Evolutionary conservation across 129 eudicot genomes (phyloP), one percentile per base, ranked within the genome.

Genomic region (Flaveria sonorensis): DNA sequence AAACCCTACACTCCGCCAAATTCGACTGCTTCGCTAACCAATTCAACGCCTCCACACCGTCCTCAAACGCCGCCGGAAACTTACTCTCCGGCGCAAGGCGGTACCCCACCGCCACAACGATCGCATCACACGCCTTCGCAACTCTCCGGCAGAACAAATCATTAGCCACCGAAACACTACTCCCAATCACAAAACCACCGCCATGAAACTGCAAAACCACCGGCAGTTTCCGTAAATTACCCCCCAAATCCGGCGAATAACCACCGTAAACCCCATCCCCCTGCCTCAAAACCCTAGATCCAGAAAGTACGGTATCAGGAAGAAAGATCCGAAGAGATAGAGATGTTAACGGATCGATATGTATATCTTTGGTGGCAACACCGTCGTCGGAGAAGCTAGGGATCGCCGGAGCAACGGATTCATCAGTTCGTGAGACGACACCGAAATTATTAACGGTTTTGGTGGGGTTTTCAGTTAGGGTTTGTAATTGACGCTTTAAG

Each of bases 141-240:
- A 92, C 52, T 66, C 96, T 71, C 80, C 97, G 57, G 45, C 97
- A 92, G 73, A 92, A 92, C 83, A 79, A 18, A 88, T 92, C 97
- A 46, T 92, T 92, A 36, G 79, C 96, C 51, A 81, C 82, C 53
- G 93, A 80, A 61, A 87, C 90, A 72, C 71, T 86, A 40, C 98
- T 88, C 69, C 98, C 93, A 20, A 90, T 86, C 77, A 89, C 98
- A 82, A 88, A 92, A 8, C 96, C 96, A 8, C 98, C 96, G 1
- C 98, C 98, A 46, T 92, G 98, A 79, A 92, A 92, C 90, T 92
- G 96, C 89, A 92, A 57, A 39, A 92, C 85, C 70, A 89, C 90
- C 76, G 93, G 96, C 80, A 92, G 36, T 23, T 86, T 89, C 70
- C 92, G 45, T 30, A 72, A 48, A 57, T 78, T 74, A 24, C 14